Conservation (phyloP, 495 filamentous ascomycete species). For the Xylaria flabelliformis region DNA sequence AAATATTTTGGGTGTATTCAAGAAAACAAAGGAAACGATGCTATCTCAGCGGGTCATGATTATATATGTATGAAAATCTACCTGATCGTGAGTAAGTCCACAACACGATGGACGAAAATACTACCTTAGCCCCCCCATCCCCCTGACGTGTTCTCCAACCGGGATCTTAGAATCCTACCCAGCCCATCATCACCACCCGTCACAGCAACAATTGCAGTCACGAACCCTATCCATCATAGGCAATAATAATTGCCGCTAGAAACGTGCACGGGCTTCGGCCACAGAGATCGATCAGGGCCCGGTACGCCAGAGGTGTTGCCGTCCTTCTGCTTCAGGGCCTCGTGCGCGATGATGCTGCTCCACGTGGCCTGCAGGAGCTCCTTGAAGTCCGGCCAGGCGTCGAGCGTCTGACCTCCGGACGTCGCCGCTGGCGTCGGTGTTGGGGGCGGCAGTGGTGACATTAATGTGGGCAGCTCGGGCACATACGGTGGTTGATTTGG, state of each 20-base stretch:
- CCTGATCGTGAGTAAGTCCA: not conserved
- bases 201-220: not conserved
- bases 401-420: not conserved
- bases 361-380: slow-evolving; percentile 15
- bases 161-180: not conserved
- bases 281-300: not conserved
- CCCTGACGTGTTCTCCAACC: not conserved
- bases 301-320: not conserved
- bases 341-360: slow-evolving; percentile 14
- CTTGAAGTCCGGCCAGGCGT: slow-evolving; percentile 32
- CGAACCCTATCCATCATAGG: slow-evolving; percentile 1
- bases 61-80: not conserved
- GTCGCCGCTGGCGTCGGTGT: not conserved
- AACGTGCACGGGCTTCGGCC: slow-evolving; percentile 17
- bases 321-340: slow-evolving; percentile 13
- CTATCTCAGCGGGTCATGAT: not conserved
- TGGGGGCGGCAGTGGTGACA: not conserved
- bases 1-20: slow-evolving; percentile 18
- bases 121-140: not conserved
- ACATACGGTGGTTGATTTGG: not conserved
- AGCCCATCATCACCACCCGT: not conserved
- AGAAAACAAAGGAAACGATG: slow-evolving; percentile 12
- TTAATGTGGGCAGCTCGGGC: not conserved
- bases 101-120: not conserved
- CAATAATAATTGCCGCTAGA: not conserved